Evolutionary conservation across 345 rosid genomes (phyloP), one percentile per base, ranked within the genome.

Genomic region (Nephelium lappaceum): DNA sequence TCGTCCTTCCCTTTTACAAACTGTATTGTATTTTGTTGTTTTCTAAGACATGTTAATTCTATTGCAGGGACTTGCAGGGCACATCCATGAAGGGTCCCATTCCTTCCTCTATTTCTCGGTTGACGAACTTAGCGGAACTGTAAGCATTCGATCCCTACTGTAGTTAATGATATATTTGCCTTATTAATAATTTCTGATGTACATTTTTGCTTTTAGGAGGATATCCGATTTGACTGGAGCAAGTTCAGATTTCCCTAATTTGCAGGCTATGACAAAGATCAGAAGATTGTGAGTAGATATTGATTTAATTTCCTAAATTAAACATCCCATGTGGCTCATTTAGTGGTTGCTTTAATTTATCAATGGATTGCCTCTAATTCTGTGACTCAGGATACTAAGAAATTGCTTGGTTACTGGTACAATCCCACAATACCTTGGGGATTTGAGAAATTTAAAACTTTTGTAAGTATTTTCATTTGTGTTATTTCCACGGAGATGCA

Each of bases 1-100:
- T 51, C 76, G 6, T 24, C 25, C 55, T 45, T 47, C 31, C 55
- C 64, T 15, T 41, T 27, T 31, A n/a, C 8, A 8, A 24, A 24
- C 11, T 27, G 24, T 9, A 19, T 45, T 31, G 39, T 58, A 55
- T 4, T 5, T 31, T 66, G 14, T 49, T 8, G 11, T 49, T 67
- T 38, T 75, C 68, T 31, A 31, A 31, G 36, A 31, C 36, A 31
- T 31, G 36, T 16, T 39, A 16, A 69, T 64, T 75, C 5, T 49
- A n/a, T 77, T 82, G 65, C 82, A 96, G 97, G 63, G 84, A 91
- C 85, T 71, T 91, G 85, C 94, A 96, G 76, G 98, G 99, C 31
- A 90, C 97, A 67, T 86, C 93, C 27, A 80, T 94, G 94, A 88
- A 85, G 81, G 99, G 99, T 42, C 97, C 99, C n/a, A 87, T 96